These are phyloP conservation scores for Zygoascus flipseniorum DNA, from an alignment of 805 yeast genomes.

Conservation along the genomic window DNA sequence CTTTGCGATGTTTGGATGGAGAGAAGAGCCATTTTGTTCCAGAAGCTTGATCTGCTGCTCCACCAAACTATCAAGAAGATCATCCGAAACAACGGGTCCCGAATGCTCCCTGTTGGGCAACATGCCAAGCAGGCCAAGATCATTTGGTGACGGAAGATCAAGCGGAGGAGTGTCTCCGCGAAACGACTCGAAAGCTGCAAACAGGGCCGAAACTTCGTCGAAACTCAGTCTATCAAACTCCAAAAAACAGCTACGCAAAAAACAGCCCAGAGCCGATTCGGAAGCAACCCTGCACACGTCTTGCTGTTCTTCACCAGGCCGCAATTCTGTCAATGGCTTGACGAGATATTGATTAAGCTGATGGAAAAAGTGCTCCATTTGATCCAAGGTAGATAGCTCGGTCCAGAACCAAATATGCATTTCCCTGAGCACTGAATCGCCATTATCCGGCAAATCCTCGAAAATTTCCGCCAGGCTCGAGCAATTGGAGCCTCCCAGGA, in stretches of 20 bases:
- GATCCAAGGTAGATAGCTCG: conserved; percentile 9
- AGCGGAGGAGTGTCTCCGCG: conserved; percentile 12
- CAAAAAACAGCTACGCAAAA: conserved; percentile 18
- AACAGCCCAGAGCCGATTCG: conserved; percentile 16
- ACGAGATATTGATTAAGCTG: conserved; percentile 10
- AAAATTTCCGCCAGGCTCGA: not conserved
- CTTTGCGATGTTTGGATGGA: conserved; percentile 32
- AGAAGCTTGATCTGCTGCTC: conserved; percentile 41
- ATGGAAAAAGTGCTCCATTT: conserved; percentile 11
- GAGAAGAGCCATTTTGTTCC: conserved; percentile 39
- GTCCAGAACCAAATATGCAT: conserved; percentile 10
- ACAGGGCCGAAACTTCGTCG: conserved; percentile 35
- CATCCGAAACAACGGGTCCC: conserved; percentile 5
- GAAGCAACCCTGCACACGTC: conserved; percentile 3
- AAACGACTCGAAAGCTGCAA: conserved; percentile 31
- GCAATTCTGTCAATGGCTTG: conserved; percentile 4
- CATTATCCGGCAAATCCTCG: conserved; percentile 1
- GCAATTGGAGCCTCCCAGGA: conserved; percentile 2
- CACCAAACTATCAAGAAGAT: conserved; percentile 28
- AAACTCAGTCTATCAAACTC: conserved; percentile 34
- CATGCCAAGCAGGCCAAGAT: not conserved
- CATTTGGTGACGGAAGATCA: not conserved
- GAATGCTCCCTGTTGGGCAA: not conserved
- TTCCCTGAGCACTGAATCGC: conserved; percentile 1
- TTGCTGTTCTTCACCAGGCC: not conserved